Conservation (phyloP, 2,329 filamentous ascomycete species). For the Pseudocercospora vitis region DNA sequence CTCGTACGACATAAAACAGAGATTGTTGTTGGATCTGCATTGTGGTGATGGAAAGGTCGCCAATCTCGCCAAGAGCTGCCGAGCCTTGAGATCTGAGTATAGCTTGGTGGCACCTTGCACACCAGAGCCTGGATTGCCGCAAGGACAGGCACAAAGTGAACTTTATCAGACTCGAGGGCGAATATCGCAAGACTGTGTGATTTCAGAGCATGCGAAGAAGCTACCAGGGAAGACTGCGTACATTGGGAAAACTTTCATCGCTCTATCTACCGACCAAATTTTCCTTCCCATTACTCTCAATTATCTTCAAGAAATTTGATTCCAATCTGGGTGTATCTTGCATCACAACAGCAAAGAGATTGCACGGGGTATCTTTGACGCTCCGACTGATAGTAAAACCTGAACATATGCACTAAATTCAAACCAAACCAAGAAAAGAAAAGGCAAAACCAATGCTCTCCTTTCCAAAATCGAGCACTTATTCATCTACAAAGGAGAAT, state of each 20-base stretch:
- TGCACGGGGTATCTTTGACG: slow-evolving; percentile 8
- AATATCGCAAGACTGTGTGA: too few relatives aligned
- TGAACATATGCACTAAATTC: background rate
- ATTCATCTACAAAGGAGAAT: slow-evolving; percentile 6
- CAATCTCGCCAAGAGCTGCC: background rate
- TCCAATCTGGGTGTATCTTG: slow-evolving; percentile 6
- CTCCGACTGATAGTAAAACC: slow-evolving; percentile 1
- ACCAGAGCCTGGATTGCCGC: too few relatives aligned
- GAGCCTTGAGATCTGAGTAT: background rate
- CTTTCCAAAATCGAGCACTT: background rate
- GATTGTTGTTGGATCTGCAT: too few relatives aligned
- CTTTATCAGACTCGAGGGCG: too few relatives aligned
- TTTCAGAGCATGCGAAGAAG: too few relatives aligned
- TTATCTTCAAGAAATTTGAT: slow-evolving; percentile 4
- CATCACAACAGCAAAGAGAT: slow-evolving; percentile 1
- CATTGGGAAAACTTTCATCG: background rate
- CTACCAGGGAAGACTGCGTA: too few relatives aligned
- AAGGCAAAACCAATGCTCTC: background rate
- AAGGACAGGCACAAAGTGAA: too few relatives aligned
- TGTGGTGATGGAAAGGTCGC: background rate
- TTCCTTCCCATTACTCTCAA: slow-evolving; percentile 6
- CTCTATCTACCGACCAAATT: background rate
- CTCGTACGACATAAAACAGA: too few relatives aligned
- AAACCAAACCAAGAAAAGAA: background rate
- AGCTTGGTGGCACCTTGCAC: too few relatives aligned